phyloP scores from a whole-genome alignment of 106 monocot species.

The Gastrodia elata region DNA sequence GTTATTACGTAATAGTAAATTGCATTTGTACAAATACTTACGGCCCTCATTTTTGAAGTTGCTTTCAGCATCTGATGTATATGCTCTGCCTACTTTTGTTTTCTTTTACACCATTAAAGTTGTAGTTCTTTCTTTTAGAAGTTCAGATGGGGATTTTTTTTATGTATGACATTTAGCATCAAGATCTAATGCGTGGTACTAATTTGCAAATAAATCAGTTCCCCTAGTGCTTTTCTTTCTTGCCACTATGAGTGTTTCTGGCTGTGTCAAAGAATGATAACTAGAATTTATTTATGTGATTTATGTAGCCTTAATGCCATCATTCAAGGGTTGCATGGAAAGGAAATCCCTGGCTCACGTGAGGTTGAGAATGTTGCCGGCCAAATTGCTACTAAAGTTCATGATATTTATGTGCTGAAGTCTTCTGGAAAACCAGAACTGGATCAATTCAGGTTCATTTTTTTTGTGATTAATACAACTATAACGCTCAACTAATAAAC shows the following conservation, averaged over 20 bases:
- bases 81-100: no score
- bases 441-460: background rate
- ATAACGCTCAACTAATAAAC: no score
- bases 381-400: conserved; percentile 8
- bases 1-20: no score
- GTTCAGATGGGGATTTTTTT: no score
- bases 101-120: no score
- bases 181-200: background rate
- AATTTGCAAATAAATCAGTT: background rate
- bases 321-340: conserved; percentile 7
- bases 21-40: no score
- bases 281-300: background rate
- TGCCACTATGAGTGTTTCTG: no score
- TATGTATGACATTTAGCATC: no score
- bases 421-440: conserved; percentile 3
- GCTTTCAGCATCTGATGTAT: no score
- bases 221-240: background rate
- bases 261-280: background rate
- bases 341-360: background rate
- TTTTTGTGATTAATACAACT: background rate
- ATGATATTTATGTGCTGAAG: conserved; percentile 9
- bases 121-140: no score
- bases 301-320: conserved; percentile 10
- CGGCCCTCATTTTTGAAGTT: no score
- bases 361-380: conserved; percentile 7